Evolutionary conservation across 2,329 filamentous ascomycete genomes (phyloP).

Genomic region (Capronia americana): DNA sequence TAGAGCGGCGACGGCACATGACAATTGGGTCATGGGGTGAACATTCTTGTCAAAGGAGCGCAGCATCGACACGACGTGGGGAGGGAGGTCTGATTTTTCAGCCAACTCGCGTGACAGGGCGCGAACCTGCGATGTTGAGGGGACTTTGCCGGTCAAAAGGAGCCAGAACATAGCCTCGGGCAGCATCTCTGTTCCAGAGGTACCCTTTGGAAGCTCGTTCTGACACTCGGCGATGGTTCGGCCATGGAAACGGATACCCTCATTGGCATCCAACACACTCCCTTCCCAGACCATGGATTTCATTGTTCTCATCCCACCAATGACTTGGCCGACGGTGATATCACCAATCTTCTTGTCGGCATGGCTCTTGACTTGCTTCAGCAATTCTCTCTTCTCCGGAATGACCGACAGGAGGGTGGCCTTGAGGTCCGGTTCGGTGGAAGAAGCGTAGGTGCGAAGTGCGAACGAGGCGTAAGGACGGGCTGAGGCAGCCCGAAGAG

Average conservation of each 20-base stretch:
- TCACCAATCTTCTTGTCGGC: slow-evolving; percentile 84
- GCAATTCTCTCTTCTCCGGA: slow-evolving; percentile 87
- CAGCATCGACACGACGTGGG: slow-evolving; percentile 84
- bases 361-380: slow-evolving; percentile 91
- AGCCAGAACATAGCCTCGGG: slow-evolving; percentile 99
- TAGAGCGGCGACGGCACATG: slow-evolving; percentile 91
- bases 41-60: slow-evolving; percentile 87
- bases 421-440: slow-evolving; percentile 87
- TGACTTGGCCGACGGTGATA: slow-evolving; percentile 89
- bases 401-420: slow-evolving; percentile 81
- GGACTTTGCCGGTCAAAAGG: slow-evolving; percentile 89
- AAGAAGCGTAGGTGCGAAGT: slow-evolving; percentile 70
- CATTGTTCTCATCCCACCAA: slow-evolving; percentile 96
- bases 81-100: slow-evolving; percentile 80
- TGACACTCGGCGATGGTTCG: slow-evolving; percentile 99
- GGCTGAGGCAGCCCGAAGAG: slow-evolving; percentile 28
- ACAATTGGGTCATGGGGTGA: slow-evolving; percentile 98
- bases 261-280: slow-evolving; percentile 92
- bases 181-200: slow-evolving; percentile 91
- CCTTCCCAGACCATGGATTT: slow-evolving; percentile 99
- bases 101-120: slow-evolving; percentile 84
- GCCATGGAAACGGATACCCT: slow-evolving; percentile 98
- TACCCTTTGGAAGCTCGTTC: slow-evolving; percentile 88
- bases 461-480: slow-evolving; percentile 32
- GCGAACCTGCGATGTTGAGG: slow-evolving; percentile 80